phyloP scores from a whole-genome alignment of 352 stramenopile genomes.

The Globisporangium alternatum region DNA sequence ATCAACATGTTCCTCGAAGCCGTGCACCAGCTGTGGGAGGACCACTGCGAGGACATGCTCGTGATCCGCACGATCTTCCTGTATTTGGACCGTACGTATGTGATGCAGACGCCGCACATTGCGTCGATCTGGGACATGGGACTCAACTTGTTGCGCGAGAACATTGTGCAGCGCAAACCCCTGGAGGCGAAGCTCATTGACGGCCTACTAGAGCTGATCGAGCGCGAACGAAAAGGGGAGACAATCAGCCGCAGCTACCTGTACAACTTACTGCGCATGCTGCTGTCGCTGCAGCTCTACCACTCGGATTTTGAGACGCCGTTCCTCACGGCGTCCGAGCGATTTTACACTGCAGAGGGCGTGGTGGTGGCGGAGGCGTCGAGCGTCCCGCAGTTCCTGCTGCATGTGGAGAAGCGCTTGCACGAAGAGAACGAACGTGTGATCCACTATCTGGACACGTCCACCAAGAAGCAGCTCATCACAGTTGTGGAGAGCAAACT shows the following conservation, averaged over 20 bases:
- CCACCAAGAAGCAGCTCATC: conserved; percentile 71
- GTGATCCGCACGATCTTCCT: conserved; percentile 93
- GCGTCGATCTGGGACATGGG: conserved; percentile 92
- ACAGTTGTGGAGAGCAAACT: conserved; percentile 79
- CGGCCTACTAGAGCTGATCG: conserved; percentile 79
- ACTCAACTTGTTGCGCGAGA: conserved; percentile 62
- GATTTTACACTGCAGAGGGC: conserved; percentile 87
- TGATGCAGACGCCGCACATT: conserved; percentile 83
- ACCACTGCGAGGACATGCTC: conserved; percentile 91
- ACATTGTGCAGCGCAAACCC: conserved; percentile 47
- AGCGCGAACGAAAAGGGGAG: conserved; percentile 86
- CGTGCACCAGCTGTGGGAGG: conserved; percentile 83
- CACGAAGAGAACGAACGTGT: conserved; percentile 78
- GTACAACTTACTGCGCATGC: conserved; percentile 81
- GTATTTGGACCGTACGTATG: conserved; percentile 90
- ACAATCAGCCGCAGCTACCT: conserved; percentile 81
- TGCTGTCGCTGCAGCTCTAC: conserved; percentile 85
- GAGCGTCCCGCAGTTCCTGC: conserved; percentile 83
- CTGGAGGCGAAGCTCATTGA: conserved; percentile 73
- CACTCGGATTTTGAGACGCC: conserved; percentile 80
- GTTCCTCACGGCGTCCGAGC: conserved; percentile 84
- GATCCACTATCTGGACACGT: conserved; percentile 69
- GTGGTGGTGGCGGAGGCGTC: conserved; percentile 44
- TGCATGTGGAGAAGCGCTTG: conserved; percentile 86
- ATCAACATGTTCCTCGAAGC: conserved; percentile 69